Evolutionary conservation across 1,139 yeast genomes (phyloP).

Genomic region (Zygosaccharomyces sapae): DNA sequence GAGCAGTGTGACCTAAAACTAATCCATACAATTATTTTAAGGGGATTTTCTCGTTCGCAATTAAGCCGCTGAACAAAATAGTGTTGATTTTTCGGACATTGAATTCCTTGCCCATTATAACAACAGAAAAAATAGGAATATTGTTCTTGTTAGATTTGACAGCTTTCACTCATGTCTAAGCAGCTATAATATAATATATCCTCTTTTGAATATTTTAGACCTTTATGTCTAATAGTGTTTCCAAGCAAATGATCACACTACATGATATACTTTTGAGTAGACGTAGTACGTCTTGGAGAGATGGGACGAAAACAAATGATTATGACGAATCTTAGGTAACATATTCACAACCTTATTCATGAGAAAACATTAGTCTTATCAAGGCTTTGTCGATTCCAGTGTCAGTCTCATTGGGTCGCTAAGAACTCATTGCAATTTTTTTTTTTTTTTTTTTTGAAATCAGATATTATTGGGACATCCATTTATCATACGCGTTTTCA

Average conservation of each 20-base stretch:
- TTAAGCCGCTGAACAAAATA: neutral
- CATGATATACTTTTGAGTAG: neutral
- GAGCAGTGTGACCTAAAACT: neutral
- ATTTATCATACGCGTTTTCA: conserved; percentile 18
- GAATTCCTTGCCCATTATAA: neutral
- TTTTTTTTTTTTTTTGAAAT: no score
- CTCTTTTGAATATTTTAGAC: neutral
- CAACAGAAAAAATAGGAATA: neutral
- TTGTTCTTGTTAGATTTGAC: neutral
- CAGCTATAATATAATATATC: neutral
- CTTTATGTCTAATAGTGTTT: neutral
- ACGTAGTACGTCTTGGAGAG: neutral
- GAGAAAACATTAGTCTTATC: neutral
- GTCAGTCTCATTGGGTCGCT: no score
- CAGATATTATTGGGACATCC: no score
- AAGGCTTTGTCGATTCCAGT: neutral
- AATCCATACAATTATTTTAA: neutral
- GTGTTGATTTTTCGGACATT: neutral
- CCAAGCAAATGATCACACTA: neutral
- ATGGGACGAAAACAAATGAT: neutral
- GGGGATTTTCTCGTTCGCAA: neutral
- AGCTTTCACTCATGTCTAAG: neutral
- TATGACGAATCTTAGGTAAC: neutral
- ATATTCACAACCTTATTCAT: neutral
- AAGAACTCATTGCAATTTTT: no score